Evolutionary conservation across 768 basidiomycete genomes (phyloP), one percentile per base, ranked within the genome.

Genomic region (Aureoboletus auriporus): DNA sequence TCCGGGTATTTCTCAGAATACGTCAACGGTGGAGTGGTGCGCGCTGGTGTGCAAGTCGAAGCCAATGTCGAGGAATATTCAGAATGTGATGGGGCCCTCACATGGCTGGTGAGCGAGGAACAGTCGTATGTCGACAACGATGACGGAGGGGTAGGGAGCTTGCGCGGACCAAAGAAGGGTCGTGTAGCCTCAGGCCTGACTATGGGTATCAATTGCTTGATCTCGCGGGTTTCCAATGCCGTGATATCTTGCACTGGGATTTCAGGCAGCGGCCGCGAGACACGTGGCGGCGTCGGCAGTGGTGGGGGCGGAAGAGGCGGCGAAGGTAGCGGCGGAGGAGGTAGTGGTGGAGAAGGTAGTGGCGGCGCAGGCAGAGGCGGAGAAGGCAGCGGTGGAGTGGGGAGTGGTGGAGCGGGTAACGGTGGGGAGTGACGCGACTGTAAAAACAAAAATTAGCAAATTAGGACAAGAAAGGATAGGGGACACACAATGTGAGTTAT

Each of bases 1-100:
- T 66, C 64, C 2, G 55, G 47, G 51, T 51, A 68, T 40, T 67
- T 67, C 28, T 67, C 66, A 52, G 67, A 69, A 31, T 60, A 55
- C 31, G 59, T 63, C 33, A 56, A 59, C 11, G 66, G 65, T 14
- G 65, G 61, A 16, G 57, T 58, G 13, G 61, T 61, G 14, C 58
- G 67, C 36, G 63, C 64, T 10, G 63, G 63, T 17, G 65, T 59
- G 39, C 44, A 62, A 34, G 52, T 64, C 38, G 65, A 66, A 11
- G 53, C 51, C 36, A 53, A 17, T 16, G 64, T 64, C 17, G 66
- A 51, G 40, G 63, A 51, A 51, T 58, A 54, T 2, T 64, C 55
- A 13, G 53, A 55, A 45, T 57, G 53, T 10, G 63, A 60, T 34
- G 51, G 51, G 17, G 51, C 52, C 43, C 56, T 51, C 4, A 40